phyloP scores from a whole-genome alignment of 1,284 basidiomycete species.

The Moniliella sp. region DNA sequence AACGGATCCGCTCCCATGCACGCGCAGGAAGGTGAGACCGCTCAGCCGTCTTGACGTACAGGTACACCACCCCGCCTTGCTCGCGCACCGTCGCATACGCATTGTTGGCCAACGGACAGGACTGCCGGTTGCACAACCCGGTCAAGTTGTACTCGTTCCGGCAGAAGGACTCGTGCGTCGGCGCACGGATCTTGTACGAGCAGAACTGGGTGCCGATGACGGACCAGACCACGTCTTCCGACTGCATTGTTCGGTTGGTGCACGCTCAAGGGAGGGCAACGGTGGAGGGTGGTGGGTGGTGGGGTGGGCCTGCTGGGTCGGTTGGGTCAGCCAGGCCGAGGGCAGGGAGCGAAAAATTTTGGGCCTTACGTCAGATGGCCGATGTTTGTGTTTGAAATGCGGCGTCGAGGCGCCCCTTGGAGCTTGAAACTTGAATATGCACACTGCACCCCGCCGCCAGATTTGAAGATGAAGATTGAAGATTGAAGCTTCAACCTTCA shows the following conservation, averaged over 20 bases:
- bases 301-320: too few relatives aligned
- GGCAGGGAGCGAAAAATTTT: too few relatives aligned
- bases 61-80: conserved; percentile 71
- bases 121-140: conserved; percentile 84
- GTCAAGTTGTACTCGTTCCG: conserved; percentile 96
- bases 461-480: too few relatives aligned
- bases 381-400: too few relatives aligned
- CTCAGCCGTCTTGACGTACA: conserved; percentile 97
- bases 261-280: too few relatives aligned
- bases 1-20: conserved; percentile 88
- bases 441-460: too few relatives aligned
- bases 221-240: conserved; percentile 32
- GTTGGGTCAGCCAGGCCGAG: too few relatives aligned
- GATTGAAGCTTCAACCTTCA: too few relatives aligned
- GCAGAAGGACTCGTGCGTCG: conserved; percentile 52
- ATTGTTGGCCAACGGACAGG: conserved; percentile 88
- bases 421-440: too few relatives aligned
- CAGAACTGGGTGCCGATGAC: conserved; percentile 29
- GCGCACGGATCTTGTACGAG: conserved; percentile 26
- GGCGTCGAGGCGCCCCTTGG: too few relatives aligned
- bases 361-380: too few relatives aligned
- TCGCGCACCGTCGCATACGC: conserved; percentile 91
- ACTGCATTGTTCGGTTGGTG: conserved; percentile 3
- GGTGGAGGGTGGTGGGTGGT: too few relatives aligned
- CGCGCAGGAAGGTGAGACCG: conserved; percentile 78